Evolutionary conservation across 371 early-diverging fungal genomes (phyloP), one percentile per base, ranked within the genome.

Genomic region (Gilbertella persicaria): DNA sequence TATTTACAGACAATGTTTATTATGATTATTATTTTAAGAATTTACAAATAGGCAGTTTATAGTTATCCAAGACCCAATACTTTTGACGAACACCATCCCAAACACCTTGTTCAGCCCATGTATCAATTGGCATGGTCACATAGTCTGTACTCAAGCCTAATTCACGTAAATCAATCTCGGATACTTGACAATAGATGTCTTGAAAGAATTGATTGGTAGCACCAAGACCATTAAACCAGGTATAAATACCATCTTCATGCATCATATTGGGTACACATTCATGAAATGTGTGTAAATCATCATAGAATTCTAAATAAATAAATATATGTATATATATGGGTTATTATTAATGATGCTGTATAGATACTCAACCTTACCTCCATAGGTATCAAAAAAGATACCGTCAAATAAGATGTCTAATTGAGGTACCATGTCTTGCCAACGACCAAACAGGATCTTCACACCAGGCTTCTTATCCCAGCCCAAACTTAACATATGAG

Each of bases 301-400:
- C 87, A 77, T 96, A 97, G 57, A 87, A 92, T 66, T 97, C 97
- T 74, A 42, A 9, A 13, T 35, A 14, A 45, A 45, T 29, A 3
- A 16, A n/a, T 19, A n/a, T n/a, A n/a, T n/a, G n/a, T n/a, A n/a
- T n/a, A n/a, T n/a, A n/a, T n/a, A n/a, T n/a, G n/a, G n/a, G n/a
- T n/a, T n/a, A n/a, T n/a, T n/a, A n/a, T n/a, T n/a, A n/a, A n/a
- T n/a, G n/a, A n/a, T n/a, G n/a, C n/a, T n/a, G n/a, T n/a, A n/a
- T n/a, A n/a, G n/a, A n/a, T n/a, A n/a, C n/a, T 6, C 14, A 16
- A 16, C 13, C 28, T 47, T 66, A 70, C 75, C 76, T 35, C 93
- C 94, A 71, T 93, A 96, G 0, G 96, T 95, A 59, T 93, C 97
- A 62, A 95, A 95, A 58, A 95, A 97, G 36, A 97, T 89, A 33